Percentiles rank a stretch among this genome's conserved stretches.
phyloP scores from a whole-genome alignment of 257 asterid species.

The Nicotiana otophora region DNA sequence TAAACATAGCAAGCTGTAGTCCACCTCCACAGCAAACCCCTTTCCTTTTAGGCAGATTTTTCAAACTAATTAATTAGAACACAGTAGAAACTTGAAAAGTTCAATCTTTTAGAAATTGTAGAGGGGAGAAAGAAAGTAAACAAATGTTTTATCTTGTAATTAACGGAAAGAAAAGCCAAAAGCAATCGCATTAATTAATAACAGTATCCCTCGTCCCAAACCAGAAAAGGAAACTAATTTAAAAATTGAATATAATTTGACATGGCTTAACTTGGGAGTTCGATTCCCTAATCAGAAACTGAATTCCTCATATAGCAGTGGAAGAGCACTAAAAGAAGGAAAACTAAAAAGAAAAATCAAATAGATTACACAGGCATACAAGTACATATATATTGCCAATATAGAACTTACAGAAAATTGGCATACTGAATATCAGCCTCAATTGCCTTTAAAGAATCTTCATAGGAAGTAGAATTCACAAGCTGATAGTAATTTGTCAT shows the following conservation, averaged over 20 bases:
- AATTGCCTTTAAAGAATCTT: constrained; percentile 39
- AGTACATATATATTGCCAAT: not conserved
- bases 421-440: constrained; percentile 57
- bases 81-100: not conserved
- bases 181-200: not conserved
- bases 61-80: not conserved
- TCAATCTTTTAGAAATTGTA: not conserved
- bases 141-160: not conserved
- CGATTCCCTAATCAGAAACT: not conserved
- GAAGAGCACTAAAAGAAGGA: not conserved
- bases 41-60: not conserved
- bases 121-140: not conserved
- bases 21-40: not conserved
- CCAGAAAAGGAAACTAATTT: not conserved
- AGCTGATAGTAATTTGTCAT: constrained; percentile 37
- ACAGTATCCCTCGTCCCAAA: not conserved
- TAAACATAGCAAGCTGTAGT: not conserved
- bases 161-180: not conserved
- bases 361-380: not conserved
- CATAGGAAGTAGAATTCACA: constrained; percentile 37
- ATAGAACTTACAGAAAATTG: constrained; percentile 41
- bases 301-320: not conserved
- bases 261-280: not conserved
- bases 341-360: not conserved
- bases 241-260: not conserved